phyloP scores from a whole-genome alignment of 106 monocot genomes.

The Dendrobium catenatum region DNA sequence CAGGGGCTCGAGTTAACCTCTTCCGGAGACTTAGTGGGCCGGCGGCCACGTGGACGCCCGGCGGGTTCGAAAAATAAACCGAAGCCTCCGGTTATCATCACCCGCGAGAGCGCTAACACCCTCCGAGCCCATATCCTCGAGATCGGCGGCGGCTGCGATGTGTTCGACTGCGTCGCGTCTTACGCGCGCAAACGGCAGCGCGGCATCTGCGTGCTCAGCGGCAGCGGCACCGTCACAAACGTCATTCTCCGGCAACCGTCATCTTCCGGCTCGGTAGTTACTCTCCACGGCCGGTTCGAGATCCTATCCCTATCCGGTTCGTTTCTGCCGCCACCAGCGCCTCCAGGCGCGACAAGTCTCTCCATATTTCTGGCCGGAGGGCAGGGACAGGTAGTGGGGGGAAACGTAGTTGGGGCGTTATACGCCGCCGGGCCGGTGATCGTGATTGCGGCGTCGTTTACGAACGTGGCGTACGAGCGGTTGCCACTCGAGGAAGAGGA shows the following conservation, averaged over 20 bases:
- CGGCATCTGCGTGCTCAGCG: conserved; percentile 23
- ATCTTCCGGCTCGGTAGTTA: conserved; percentile 8
- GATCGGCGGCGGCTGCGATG: conserved; percentile 12
- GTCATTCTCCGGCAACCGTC: conserved; percentile 16
- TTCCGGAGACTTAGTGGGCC: not conserved
- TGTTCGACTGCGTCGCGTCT: conserved; percentile 13
- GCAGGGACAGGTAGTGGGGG: conserved; percentile 10
- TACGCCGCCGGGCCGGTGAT: conserved; percentile 9
- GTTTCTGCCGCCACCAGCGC: conserved; percentile 10
- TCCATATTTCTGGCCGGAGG: conserved; percentile 12
- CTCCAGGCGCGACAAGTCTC: conserved; percentile 9
- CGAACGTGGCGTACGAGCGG: conserved; percentile 12
- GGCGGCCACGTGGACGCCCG: not conserved
- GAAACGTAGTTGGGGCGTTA: conserved; percentile 9
- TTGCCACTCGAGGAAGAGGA: conserved; percentile 12
- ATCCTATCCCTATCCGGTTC: conserved; percentile 12
- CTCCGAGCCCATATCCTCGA: conserved; percentile 23
- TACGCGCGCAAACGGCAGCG: conserved; percentile 16
- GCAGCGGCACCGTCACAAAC: conserved; percentile 20
- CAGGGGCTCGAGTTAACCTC: not conserved
- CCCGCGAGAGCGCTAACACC: conserved; percentile 16
- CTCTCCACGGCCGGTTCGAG: conserved; percentile 15
- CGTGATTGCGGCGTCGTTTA: conserved; percentile 10
- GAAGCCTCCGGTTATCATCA: conserved; percentile 16
- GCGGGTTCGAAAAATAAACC: conserved; percentile 16